phyloP scores from a whole-genome alignment of 73 alveolate species.

The Blepharisma japonicum region DNA sequence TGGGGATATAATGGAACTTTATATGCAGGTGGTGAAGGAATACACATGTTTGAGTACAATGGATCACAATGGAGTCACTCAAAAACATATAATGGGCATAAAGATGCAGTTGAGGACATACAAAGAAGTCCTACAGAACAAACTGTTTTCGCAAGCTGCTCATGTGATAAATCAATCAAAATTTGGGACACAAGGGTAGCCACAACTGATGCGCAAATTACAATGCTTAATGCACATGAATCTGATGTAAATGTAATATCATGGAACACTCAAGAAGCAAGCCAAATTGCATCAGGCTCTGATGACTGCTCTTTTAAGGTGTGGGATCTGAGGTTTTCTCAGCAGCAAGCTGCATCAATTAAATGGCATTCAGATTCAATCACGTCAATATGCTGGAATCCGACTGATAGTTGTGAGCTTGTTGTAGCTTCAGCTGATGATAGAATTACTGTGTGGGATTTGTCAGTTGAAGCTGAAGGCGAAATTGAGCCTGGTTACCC shows the following conservation, averaged over 20 bases:
- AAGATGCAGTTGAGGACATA: constrained; percentile 82
- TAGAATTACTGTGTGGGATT: constrained; percentile 86
- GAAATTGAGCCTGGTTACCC: constrained; percentile 70
- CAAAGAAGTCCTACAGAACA: constrained; percentile 81
- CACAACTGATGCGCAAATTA: constrained; percentile 58
- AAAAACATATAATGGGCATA: constrained; percentile 51
- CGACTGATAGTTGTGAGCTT: constrained; percentile 79
- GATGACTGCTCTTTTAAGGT: constrained; percentile 89
- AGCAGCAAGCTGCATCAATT: constrained; percentile 74
- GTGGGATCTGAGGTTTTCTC: constrained; percentile 82
- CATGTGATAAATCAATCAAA: constrained; percentile 82
- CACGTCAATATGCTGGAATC: constrained; percentile 80
- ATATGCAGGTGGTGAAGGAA: constrained; percentile 23
- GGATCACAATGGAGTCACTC: constrained; percentile 21
- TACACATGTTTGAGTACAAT: neutral
- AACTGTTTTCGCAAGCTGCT: constrained; percentile 83
- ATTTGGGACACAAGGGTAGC: constrained; percentile 84
- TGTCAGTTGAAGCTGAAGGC: constrained; percentile 88
- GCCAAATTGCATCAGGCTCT: constrained; percentile 84
- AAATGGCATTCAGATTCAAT: constrained; percentile 92
- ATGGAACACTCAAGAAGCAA: constrained; percentile 74
- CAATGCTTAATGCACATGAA: constrained; percentile 68
- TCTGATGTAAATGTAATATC: constrained; percentile 87
- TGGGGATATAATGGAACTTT: constrained; percentile 18
- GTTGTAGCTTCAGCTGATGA: constrained; percentile 89